Evolutionary conservation across 257 asterid genomes (phyloP), one percentile per base, ranked within the genome.

Genomic region (Striga asiatica): DNA sequence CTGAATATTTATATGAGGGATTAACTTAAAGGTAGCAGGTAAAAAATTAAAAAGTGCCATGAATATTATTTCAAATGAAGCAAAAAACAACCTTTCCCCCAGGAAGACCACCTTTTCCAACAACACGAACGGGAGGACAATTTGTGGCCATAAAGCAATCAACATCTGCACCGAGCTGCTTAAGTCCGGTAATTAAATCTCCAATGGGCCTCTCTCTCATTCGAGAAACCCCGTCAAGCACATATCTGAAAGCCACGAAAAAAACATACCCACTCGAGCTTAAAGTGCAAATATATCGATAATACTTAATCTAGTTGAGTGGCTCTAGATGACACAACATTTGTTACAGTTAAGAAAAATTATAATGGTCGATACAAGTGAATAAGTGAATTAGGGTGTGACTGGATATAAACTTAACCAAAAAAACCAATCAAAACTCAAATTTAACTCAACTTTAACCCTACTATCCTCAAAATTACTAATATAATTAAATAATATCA

Each of bases 121-220:
- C 74, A 13, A 86, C 80, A 54, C 96, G 94, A 69, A 89, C 96
- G 7, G 98, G 98, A 22, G 98, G 98, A 14, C 98, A 88, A 56
- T 82, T 66, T 23, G 98, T 92, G 56, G 97, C 97, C 13, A 85
- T 76, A 68, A 45, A 81, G 65, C 97, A 85, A 68, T 83, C 95
- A 54, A 81, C 76, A 13, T 88, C 91, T 13, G 93, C 96, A 25
- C 99, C 99, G 54, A 92, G 95, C 87, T 92, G 99, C 83, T 84
- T 74, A 63, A 92, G 94, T 48, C 99, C 99, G 47, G 77, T 54
- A 39, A 92, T 97, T 74, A 92, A 73, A 76, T 92, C 97, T 17
- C 97, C 94, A 61, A 92, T 92, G 22, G 99, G 99, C 58, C 99
- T 82, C 88, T 92, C 99, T 71, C 99, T 82, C 99, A 92, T 92